A percentile compares a stretch with the other conserved stretches of the same genome.
Conservation (phyloP, 2,329 filamentous ascomycete genomes). For the Talaromyces albobiverticillius region DNA sequence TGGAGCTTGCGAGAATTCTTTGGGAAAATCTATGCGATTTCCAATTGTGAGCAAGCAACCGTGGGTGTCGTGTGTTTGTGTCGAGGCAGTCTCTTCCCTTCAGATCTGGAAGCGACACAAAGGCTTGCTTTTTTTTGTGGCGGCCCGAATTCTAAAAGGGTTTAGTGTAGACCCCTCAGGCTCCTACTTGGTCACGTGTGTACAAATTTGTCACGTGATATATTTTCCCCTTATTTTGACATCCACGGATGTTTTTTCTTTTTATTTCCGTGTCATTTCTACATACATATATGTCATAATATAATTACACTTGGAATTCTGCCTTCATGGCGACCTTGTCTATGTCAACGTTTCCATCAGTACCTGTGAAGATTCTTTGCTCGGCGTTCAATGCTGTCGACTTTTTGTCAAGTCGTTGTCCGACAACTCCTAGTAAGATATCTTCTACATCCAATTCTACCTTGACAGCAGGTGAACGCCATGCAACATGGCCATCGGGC, state of each 20-base stretch:
- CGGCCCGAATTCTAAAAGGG: conserved; percentile 10
- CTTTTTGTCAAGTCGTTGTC: no score
- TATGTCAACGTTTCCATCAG: no score
- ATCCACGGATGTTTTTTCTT: no score
- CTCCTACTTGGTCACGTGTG: not conserved
- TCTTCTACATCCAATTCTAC: no score
- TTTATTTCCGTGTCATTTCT: no score
- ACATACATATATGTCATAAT: no score
- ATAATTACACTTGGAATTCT: no score
- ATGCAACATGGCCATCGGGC: conserved; percentile 29
- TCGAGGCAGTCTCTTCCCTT: not conserved
- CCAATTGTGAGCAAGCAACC: not conserved
- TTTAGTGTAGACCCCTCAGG: not conserved
- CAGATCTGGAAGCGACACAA: conserved; percentile 6
- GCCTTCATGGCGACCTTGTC: conserved; percentile 12
- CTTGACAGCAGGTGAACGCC: no score
- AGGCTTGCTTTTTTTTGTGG: conserved; percentile 16
- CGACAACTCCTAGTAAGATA: no score
- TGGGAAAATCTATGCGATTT: not conserved
- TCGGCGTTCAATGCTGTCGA: no score
- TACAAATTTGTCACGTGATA: not conserved
- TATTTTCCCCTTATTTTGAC: no score
- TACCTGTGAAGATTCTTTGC: no score
- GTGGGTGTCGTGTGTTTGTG: not conserved
- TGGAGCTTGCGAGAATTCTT: not conserved